Base-by-base conservation (phyloP, 768 basidiomycete species). In the Plicaturopsis crispa region DNA sequence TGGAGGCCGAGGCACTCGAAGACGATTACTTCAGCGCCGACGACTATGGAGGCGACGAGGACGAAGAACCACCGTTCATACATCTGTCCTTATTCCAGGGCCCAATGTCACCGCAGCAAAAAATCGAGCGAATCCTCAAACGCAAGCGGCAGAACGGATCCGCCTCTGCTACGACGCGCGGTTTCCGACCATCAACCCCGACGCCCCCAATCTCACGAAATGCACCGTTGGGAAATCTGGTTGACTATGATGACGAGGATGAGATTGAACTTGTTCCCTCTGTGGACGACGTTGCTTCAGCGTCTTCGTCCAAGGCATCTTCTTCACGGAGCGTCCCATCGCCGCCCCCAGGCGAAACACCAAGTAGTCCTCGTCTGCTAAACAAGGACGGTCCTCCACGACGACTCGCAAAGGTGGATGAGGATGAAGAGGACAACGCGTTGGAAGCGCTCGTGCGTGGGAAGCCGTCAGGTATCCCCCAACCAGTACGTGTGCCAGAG, bases 1-100 rank as follows among this genome's bases (percentile, higher is more conserved):
- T n/a, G n/a, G n/a, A 62, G 23, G 57, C 79, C 41, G 87, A 88
- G 46, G 69, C 69, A 4, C 84, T 87, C 44, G 93, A 98, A 56
- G 93, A 98, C 56, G 76, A 83, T 42, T 98, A 96, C 64, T 97
- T 96, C 72, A 90, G 93, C 49, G 72, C 66, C 20, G 86, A 87
- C 28, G 89, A 91, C 45, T 86, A 90, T 31, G 91, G 91, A 47
- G 65, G 70, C 23, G 67, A 70, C 13, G 70, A 60, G 50, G 42
- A 39, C 35, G 13, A 24, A 24, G 44, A 57, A 32, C 48, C 66
- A 24, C 65, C 61, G 38, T 51, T 65, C 6, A 63, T 66, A 38
- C 51, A 40, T 43, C 50, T 30, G 35, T 41, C 24, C 8, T 28
- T 28, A 41, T 33, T 38, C 50, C 26, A 28, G 14, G 26, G 10